phyloP scores from a whole-genome alignment of 495 filamentous ascomycete genomes.

The Neurospora discreta region DNA sequence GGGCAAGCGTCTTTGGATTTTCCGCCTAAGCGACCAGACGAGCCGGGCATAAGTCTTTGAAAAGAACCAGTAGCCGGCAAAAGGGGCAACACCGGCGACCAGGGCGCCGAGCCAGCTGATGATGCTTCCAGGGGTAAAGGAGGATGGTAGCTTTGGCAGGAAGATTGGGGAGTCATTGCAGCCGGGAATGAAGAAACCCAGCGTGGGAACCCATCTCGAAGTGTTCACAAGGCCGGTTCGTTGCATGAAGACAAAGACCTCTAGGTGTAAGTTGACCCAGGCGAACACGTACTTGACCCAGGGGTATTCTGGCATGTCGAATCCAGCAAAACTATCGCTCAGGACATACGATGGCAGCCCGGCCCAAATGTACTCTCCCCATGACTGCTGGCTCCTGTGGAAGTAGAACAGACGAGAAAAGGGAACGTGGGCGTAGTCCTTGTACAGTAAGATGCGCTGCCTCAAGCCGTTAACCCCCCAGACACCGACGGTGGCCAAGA shows the following conservation, averaged over 20 bases:
- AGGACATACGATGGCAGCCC: slow-evolving; percentile 23
- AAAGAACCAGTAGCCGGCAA: slow-evolving; percentile 22
- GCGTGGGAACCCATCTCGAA: slow-evolving; percentile 27
- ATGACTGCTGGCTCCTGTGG: slow-evolving; percentile 19
- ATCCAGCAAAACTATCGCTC: slow-evolving; percentile 11
- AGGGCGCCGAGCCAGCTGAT: slow-evolving; percentile 21
- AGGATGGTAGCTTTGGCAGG: slow-evolving; percentile 22
- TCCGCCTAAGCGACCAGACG: slow-evolving; percentile 1
- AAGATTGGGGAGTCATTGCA: slow-evolving; percentile 33
- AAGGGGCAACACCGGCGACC: slow-evolving; percentile 22
- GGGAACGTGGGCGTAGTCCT: slow-evolving; percentile 27
- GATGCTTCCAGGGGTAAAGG: slow-evolving; percentile 11
- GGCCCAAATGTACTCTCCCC: slow-evolving; percentile 14
- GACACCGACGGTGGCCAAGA: slow-evolving; percentile 29
- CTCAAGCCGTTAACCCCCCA: slow-evolving; percentile 44
- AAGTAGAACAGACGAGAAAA: slow-evolving; percentile 25
- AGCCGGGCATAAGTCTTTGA: slow-evolving; percentile 4
- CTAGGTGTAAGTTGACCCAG: slow-evolving; percentile 34
- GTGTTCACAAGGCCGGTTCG: slow-evolving; percentile 33
- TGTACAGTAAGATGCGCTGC: slow-evolving; percentile 40
- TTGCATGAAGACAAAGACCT: slow-evolving; percentile 38
- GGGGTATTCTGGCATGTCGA: not conserved
- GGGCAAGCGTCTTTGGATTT: slow-evolving; percentile 9
- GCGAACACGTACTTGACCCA: slow-evolving; percentile 19
- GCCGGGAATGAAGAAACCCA: slow-evolving; percentile 39